These are phyloP conservation scores for Epichloe bromicola DNA, from an alignment of 2,329 filamentous ascomycete species.

Conservation along the genomic window DNA sequence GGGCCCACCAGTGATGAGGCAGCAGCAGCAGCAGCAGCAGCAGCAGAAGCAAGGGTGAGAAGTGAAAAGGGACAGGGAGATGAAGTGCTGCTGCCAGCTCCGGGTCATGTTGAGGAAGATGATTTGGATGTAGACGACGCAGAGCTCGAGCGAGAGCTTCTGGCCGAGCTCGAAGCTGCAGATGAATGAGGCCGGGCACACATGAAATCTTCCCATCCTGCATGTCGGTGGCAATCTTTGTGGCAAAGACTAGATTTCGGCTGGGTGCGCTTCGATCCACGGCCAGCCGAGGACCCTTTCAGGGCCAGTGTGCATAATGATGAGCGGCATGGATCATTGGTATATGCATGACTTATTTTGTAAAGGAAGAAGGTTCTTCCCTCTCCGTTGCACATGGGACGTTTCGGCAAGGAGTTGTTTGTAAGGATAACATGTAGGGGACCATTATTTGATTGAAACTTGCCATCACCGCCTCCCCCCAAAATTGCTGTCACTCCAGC, in stretches of 20 bases:
- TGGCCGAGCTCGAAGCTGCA: constrained; percentile 42
- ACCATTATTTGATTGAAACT: neutral
- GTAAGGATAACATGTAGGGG: neutral
- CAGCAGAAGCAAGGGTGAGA: constrained; percentile 10
- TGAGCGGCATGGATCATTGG: neutral
- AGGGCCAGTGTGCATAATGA: neutral
- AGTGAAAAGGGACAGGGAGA: constrained; percentile 7
- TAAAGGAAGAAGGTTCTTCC: neutral
- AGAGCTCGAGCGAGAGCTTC: constrained; percentile 50
- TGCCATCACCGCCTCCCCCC: neutral
- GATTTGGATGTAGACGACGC: constrained; percentile 35
- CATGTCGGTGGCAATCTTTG: neutral
- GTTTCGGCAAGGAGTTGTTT: constrained; percentile 2
- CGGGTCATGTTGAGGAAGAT: constrained; percentile 16
- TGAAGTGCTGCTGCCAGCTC: neutral
- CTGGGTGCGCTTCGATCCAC: neutral
- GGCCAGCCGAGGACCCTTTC: neutral
- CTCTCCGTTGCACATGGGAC: neutral
- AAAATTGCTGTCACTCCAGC: no score
- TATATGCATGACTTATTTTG: neutral
- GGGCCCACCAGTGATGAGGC: constrained; percentile 22
- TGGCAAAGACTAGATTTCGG: neutral
- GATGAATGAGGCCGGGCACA: constrained; percentile 10
- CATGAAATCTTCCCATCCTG: no score
- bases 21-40: constrained; percentile 16